Base-by-base conservation (phyloP, 2,329 filamentous ascomycete genomes). In the Pseudogymnoascus sp. region DNA sequence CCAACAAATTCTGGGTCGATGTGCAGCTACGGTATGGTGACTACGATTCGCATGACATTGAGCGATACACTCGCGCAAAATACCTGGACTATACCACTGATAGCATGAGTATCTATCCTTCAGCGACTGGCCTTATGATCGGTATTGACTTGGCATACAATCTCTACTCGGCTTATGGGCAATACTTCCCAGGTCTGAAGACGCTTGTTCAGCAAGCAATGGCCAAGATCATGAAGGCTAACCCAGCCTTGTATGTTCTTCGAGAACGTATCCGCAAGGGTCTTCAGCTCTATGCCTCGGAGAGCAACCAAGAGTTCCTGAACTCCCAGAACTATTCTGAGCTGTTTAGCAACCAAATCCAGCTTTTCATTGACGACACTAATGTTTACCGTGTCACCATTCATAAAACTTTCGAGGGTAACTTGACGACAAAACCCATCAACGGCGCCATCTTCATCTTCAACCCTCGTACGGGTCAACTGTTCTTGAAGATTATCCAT, bases 401-500 rank as follows among this genome's bases (percentile, higher is more conserved):
- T 66, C 94, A 99, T 82, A 99, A 99, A 84, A 99, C 94, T 0
- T 99, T 99, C 66, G 94, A 99, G 76, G 94, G 94, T 70, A 99
- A 99, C 74, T 81, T 99, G 84, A 99, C 94, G 0, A 99, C 94
- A 1, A 99, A 99, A 77, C 94, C 94, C 3, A 99, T 99, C 82
- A 99, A 99, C 74, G 94, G 94, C 73, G 94, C 95, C 51, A 97
- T 99, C 74, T 99, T 99, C 81, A 99, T 99, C 73, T 97, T 99
- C 84, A 99, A 99, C 74, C 94, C 95, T n/a, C 86, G 93, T 63
- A 99, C 94, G 60, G 94, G 94, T 59, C 94, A 99, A 72, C 78
- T 99, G 39, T 99, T 99, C 85, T 78, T 99, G 73, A 99, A 99
- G 83, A 97, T 99, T 70, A 99, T 99, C 68, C 95, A 99, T 77